Base-by-base conservation (phyloP, 2,329 filamentous ascomycete species). In the Colletotrichum euphorbiae region DNA sequence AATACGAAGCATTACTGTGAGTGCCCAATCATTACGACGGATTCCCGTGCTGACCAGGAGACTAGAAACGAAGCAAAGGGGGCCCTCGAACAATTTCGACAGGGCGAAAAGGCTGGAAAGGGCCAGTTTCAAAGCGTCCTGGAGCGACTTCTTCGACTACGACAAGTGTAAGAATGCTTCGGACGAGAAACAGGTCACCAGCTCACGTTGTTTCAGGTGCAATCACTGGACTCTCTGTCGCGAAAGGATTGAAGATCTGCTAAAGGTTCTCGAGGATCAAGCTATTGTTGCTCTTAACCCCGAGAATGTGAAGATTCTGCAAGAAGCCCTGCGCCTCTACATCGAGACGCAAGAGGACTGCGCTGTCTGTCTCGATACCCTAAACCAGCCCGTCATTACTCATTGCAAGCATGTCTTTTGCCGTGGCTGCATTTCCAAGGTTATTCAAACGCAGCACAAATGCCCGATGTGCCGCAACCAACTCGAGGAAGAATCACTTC, bases 151-250 rank as follows among this genome's bases (percentile, higher is more conserved):
- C 86, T 97, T 6, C 90, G 94, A 12, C 87, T 97, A 72, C 88
- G 94, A 17, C 94, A 97, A 79, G 87, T 92, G 76, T 85, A 75
- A 73, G 79, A 74, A 72, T 78, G 50, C 73, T 75, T 6, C 17
- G 4, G 17, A 28, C 4, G 31, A 9, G 48, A 17, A 4, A 17
- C 38, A 9, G 17, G 63, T 69, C 38, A 28, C 28, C 7, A 28
- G 67, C 75, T 79, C 65, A 31, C 28, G 4, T 1, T 17, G 19
- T 21, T n/a, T 12, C 63, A 86, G 84, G 12, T 97, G 94, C 79
- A 94, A 95, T 71, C 94, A 97, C 76, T 97, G 93, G 93, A 90
- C 91, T 8, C 85, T 98, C 11, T 93, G 92, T 74, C 91, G 90
- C 56, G 85, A 91, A 36, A 89, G 92, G 12, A 85, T 97, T n/a